Evolutionary conservation across 306 rosid genomes (phyloP).

Genomic region (Vigna mungo): DNA sequence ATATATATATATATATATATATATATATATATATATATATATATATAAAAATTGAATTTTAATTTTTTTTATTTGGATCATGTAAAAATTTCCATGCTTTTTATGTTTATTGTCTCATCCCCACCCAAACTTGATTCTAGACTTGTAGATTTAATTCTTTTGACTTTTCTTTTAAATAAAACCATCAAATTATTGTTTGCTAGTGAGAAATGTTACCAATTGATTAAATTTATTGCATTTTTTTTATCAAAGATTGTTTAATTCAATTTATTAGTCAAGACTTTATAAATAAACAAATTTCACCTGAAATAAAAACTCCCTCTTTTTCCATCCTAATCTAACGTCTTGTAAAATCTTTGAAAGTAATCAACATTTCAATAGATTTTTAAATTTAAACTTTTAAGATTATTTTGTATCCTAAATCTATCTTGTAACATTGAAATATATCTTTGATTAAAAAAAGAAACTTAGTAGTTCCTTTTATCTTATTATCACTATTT

Average conservation of each 20-base stretch:
- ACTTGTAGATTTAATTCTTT: neutral
- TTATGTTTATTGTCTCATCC: too few relatives aligned
- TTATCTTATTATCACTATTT: too few relatives aligned
- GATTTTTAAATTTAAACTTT: neutral
- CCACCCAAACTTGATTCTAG: too few relatives aligned
- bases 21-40: too few relatives aligned
- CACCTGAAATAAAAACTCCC: neutral
- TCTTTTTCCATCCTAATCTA: neutral
- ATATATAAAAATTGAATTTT: too few relatives aligned
- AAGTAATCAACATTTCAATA: neutral
- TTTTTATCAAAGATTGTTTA: neutral
- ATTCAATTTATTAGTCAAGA: neutral
- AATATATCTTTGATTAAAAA: neutral
- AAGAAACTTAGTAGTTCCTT: too few relatives aligned
- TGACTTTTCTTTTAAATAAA: neutral
- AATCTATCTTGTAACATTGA: neutral
- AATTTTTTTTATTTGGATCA: too few relatives aligned
- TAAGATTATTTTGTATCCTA: neutral
- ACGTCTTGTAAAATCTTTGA: neutral
- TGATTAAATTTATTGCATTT: neutral
- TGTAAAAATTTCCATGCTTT: too few relatives aligned
- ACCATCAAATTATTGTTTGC: neutral
- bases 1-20: too few relatives aligned
- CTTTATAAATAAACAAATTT: neutral
- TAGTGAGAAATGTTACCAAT: neutral